Conservation (phyloP, 139 green algal genomes). For the Pleodorina starrii region DNA sequence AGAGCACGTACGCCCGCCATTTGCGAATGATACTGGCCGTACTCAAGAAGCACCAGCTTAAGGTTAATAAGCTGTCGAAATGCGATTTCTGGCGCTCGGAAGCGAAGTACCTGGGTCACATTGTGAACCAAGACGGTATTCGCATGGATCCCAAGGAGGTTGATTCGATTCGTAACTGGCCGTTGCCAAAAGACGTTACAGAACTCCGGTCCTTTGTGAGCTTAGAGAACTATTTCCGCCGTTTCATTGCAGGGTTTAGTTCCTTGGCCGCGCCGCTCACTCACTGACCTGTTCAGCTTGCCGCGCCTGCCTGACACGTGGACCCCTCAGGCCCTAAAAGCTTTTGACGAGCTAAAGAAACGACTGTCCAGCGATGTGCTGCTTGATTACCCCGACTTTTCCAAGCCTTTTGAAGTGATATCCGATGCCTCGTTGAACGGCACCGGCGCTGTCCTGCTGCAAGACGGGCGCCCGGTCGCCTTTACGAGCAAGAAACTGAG, state of each 20-base stretch:
- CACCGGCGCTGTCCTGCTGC: background rate
- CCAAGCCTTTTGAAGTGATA: background rate
- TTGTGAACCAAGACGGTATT: background rate
- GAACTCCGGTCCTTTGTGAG: conserved; percentile 4
- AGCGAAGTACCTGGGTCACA: conserved; percentile 6
- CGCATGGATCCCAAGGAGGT: background rate
- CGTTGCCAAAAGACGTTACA: background rate
- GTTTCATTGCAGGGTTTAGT: background rate
- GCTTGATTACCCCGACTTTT: too few species aligned
- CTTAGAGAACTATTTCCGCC: background rate
- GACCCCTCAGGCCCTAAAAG: too few species aligned
- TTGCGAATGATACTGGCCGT: conserved; percentile 54
- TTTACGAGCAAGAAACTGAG: background rate
- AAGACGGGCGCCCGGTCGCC: background rate
- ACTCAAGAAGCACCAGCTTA: conserved; percentile 61
- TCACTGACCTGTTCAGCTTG: background rate
- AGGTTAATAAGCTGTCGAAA: conserved; percentile 64
- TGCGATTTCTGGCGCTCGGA: conserved; percentile 55
- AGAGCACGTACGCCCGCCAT: conserved; percentile 60
- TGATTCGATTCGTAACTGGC: background rate
- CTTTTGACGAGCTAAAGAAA: too few species aligned
- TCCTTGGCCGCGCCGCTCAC: background rate
- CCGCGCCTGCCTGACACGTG: background rate
- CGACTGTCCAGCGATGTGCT: too few species aligned
- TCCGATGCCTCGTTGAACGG: background rate